phyloP scores from a whole-genome alignment of 148 eudicot species.

The Amaranthus cruentus region DNA sequence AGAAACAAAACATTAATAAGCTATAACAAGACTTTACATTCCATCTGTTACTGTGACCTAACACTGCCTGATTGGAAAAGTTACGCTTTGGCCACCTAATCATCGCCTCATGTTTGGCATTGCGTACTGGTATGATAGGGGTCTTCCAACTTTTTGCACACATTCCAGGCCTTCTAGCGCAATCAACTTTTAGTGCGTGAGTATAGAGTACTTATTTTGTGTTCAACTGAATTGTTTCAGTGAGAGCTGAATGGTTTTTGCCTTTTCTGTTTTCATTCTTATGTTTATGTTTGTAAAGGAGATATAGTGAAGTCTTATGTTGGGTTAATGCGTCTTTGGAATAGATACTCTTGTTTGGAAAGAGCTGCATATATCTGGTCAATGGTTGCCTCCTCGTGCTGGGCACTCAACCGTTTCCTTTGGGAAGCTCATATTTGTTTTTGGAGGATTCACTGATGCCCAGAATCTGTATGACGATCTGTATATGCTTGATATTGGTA shows the following conservation, averaged over 20 bases:
- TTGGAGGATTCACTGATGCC: constrained; percentile 91
- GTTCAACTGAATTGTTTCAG: neutral
- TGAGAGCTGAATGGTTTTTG: neutral
- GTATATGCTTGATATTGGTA: constrained; percentile 80
- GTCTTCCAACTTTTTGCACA: constrained; percentile 1
- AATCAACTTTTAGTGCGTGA: neutral
- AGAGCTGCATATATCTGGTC: constrained; percentile 72
- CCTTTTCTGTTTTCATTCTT: constrained; percentile 1
- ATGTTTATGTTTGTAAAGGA: neutral
- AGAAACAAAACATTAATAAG: neutral
- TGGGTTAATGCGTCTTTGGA: constrained; percentile 11
- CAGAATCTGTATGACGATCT: constrained; percentile 78
- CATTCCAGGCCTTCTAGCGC: neutral
- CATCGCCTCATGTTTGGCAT: too few relatives aligned
- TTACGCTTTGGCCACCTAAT: too few relatives aligned
- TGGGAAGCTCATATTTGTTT: constrained; percentile 76
- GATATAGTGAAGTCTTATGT: neutral
- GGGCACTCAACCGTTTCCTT: constrained; percentile 79
- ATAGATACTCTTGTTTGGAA: constrained; percentile 85
- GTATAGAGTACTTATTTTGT: neutral
- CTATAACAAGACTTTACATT: neutral
- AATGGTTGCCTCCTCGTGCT: constrained; percentile 85
- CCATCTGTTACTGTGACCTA: neutral
- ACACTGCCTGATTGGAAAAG: neutral
- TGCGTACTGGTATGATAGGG: neutral